Evolutionary conservation across 2,329 filamentous ascomycete genomes (phyloP).

Genomic region (Aspergillus felis): DNA sequence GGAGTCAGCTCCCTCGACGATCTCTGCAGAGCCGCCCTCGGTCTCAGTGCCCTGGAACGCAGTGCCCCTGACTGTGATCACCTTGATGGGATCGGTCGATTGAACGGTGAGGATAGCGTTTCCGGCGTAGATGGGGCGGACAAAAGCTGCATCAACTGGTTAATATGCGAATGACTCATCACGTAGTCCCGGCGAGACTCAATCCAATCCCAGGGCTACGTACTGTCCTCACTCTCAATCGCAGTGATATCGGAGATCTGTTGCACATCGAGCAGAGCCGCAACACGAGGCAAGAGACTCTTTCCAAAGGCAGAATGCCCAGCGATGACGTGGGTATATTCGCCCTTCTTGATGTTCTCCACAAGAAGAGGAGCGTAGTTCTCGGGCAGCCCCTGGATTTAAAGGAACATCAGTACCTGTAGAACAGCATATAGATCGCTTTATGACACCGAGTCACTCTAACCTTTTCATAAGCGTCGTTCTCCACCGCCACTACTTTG

Average conservation of each 20-base stretch:
- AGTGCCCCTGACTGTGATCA: constrained; percentile 89
- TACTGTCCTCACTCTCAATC: constrained; percentile 82
- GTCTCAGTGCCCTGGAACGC: constrained; percentile 75
- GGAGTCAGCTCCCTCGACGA: constrained; percentile 81
- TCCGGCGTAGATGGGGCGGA: constrained; percentile 94
- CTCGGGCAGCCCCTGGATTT: constrained; percentile 77
- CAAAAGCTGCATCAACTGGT: constrained; percentile 59
- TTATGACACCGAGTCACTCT: background rate
- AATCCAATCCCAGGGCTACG: constrained; percentile 21
- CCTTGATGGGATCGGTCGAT: constrained; percentile 77
- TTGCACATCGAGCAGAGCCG: constrained; percentile 85
- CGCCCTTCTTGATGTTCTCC: constrained; percentile 95
- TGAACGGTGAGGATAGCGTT: constrained; percentile 97
- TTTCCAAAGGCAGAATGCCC: constrained; percentile 96
- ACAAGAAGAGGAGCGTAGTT: constrained; percentile 90
- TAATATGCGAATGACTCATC: constrained; percentile 18
- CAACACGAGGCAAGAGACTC: constrained; percentile 84
- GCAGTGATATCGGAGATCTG: constrained; percentile 88
- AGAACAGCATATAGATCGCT: background rate
- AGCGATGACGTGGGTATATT: constrained; percentile 86
- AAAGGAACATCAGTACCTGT: constrained; percentile 4
- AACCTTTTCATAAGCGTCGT: constrained; percentile 87
- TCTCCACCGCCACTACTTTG: constrained; percentile 87
- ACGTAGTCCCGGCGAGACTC: background rate
- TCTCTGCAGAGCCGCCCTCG: constrained; percentile 67